These are phyloP conservation scores for Chimonanthus salicifolius DNA, from an alignment of 164 flowering plant species.

Conservation along the genomic window DNA sequence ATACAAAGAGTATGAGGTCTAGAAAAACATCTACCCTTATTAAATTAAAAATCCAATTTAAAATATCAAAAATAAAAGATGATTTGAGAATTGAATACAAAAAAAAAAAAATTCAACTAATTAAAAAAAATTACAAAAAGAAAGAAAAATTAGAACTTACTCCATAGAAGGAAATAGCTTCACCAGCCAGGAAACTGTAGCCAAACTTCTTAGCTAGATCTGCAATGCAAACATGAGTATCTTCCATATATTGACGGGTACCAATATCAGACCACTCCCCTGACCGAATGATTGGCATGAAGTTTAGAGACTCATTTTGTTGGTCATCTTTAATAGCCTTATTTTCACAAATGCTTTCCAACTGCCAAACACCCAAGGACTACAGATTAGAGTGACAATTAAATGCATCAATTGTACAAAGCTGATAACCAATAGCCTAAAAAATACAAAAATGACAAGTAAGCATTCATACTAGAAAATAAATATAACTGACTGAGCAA, in stretches of 20 bases:
- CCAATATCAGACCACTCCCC: constrained; percentile 96
- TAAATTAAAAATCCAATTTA: too few relatives aligned
- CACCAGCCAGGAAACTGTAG: constrained; percentile 27
- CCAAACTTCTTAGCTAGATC: constrained; percentile 70
- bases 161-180: constrained; percentile 77
- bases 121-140: background rate
- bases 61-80: background rate
- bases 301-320: constrained; percentile 25
- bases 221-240: constrained; percentile 76
- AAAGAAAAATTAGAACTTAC: constrained; percentile 30
- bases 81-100: background rate
- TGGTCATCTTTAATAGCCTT: constrained; percentile 27
- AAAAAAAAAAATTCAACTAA: background rate
- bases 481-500: too few relatives aligned
- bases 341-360: constrained; percentile 78
- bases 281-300: constrained; percentile 61
- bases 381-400: background rate
- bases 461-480: too few relatives aligned
- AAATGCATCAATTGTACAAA: too few relatives aligned
- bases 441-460: too few relatives aligned
- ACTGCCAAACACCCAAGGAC: constrained; percentile 28
- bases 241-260: constrained; percentile 71
- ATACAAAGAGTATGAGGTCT: too few relatives aligned
- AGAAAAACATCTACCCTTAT: too few relatives aligned
- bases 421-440: too few relatives aligned